Base-by-base conservation (phyloP, 352 stramenopile species). In the Phytopythium helicoides region DNA sequence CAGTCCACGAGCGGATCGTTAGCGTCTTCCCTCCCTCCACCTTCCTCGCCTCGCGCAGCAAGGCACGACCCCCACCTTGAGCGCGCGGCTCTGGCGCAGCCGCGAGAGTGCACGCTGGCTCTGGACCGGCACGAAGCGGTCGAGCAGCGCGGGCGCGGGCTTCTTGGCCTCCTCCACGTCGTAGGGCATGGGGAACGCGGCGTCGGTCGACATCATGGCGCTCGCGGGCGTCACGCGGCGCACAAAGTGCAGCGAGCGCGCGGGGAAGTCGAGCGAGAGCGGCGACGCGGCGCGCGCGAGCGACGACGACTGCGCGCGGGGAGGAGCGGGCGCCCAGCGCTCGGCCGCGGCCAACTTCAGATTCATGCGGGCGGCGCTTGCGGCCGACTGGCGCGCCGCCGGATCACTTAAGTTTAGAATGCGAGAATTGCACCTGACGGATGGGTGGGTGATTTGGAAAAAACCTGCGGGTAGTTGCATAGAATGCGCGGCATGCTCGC, bases 71-170 rank as follows among this genome's bases (percentile, higher is more conserved):
- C n/a, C n/a, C 14, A 42, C 26, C 38, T 26, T 42, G 15, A 71
- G 18, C 18, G 67, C 51, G 52, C 69, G 71, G 38, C 64, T 71
- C 51, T 76, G 55, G 14, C 64, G 51, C 23, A 76, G 52, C 19
- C 16, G 50, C 26, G 62, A 45, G 28, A 55, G 12, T 26, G 19
- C 39, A 9, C 41, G 50, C 38, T 55, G 64, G 44, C 56, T 55
- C 25, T 73, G 66, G 25, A 33, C 22, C 36, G 47, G 26, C 38
- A 66, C 71, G 41, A 58, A 61, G 14, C 34, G 33, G 34, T 33
- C 47, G 45, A 68, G 47, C 18, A 35, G 18, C 7, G 31, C 40
- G 15, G 58, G 66, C 1, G 44, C 12, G 21, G 58, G 51, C 8
- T 55, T 46, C 44, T 55, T 58, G 14, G 60, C 60, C 16, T 52